Conservation (phyloP, 768 basidiomycete species). For the Trametes gibbosa region DNA sequence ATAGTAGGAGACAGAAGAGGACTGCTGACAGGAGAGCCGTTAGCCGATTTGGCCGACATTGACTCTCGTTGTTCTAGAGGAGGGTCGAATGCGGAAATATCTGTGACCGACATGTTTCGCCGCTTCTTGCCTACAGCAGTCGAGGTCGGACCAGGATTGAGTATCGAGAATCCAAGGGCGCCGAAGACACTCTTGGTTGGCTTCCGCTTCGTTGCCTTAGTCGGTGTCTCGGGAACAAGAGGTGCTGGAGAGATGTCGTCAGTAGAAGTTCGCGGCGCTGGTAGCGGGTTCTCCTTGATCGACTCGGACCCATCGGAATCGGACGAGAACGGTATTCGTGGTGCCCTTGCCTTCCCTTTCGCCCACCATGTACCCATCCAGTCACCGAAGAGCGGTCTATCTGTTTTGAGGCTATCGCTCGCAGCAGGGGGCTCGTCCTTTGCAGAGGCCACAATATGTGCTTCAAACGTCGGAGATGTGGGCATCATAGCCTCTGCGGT, state of each 20-base stretch:
- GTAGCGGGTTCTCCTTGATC: constrained; percentile 7
- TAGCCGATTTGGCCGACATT: constrained; percentile 3
- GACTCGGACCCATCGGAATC: background rate
- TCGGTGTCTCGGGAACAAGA: constrained; percentile 13
- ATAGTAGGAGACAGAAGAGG: constrained; percentile 11
- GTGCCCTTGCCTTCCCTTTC: constrained; percentile 39
- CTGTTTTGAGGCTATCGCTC: constrained; percentile 24
- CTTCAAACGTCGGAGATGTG: background rate
- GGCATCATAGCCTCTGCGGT: constrained; percentile 1
- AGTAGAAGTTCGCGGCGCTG: background rate
- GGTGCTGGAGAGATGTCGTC: constrained; percentile 14
- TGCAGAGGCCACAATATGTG: background rate
- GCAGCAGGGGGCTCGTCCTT: background rate
- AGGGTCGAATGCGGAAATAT: constrained; percentile 9
- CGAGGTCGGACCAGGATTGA: constrained; percentile 45
- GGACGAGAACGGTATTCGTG: background rate
- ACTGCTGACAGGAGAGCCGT: constrained; percentile 11
- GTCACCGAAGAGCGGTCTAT: constrained; percentile 49
- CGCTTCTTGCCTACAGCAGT: constrained; percentile 17
- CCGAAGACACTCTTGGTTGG: constrained; percentile 67
- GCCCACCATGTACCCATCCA: constrained; percentile 81
- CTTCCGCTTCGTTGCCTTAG: constrained; percentile 34
- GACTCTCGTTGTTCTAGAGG: background rate
- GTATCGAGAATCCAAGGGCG: constrained; percentile 64
- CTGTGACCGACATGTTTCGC: constrained; percentile 24